Evolutionary conservation across 345 rosid genomes (phyloP).

Genomic region (Eucalyptus decipiens): DNA sequence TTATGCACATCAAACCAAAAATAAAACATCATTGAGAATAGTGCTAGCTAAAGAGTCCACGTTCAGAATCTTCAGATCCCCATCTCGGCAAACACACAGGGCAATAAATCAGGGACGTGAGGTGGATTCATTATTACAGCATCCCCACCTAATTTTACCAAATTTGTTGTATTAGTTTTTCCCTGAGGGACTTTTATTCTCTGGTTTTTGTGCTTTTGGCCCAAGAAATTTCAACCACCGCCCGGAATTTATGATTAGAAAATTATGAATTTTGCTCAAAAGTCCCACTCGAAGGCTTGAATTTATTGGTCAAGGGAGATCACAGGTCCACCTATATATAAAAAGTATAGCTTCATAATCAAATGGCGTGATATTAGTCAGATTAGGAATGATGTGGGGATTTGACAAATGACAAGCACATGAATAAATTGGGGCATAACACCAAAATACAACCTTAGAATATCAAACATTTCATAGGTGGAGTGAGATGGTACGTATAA

Average conservation of each 20-base stretch:
- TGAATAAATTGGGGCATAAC: not conserved
- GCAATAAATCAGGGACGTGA: not conserved
- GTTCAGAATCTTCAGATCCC: not conserved
- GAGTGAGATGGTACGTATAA: not conserved
- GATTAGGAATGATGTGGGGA: not conserved
- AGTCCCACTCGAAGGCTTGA: not conserved
- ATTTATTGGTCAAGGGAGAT: not conserved
- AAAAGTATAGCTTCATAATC: not conserved
- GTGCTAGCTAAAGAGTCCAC: not conserved
- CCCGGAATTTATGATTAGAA: not conserved
- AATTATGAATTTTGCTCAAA: not conserved
- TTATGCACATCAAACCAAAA: not conserved
- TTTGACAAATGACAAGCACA: not conserved
- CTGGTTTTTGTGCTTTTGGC: not conserved
- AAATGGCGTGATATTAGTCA: not conserved
- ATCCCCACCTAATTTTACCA: not conserved
- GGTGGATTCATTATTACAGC: not conserved
- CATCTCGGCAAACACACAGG: not conserved
- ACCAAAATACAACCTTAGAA: not conserved
- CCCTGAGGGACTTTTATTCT: not conserved
- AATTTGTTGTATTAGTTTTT: not conserved
- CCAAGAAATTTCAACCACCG: not conserved
- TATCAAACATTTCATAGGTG: not conserved
- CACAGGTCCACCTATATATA: accelerated
- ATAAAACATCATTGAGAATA: not conserved